These are phyloP conservation scores for Pezicula carpinea DNA, from an alignment of 2,329 filamentous ascomycete species.

Conservation along the genomic window DNA sequence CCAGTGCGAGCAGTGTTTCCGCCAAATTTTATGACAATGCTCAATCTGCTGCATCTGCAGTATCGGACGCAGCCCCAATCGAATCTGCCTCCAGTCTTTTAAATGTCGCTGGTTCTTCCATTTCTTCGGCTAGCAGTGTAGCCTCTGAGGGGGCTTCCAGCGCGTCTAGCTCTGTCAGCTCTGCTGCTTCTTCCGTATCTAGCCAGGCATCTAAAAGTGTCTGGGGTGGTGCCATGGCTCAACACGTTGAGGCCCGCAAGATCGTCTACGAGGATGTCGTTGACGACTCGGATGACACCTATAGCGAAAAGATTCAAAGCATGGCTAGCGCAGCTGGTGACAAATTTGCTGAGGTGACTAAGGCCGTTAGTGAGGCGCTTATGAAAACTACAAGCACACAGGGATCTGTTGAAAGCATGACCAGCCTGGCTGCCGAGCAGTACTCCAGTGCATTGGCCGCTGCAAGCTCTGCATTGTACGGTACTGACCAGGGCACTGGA, in stretches of 20 bases:
- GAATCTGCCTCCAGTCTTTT: constrained; percentile 7
- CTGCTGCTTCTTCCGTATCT: constrained; percentile 20
- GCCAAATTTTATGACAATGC: too few relatives aligned
- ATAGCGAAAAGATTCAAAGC: constrained; percentile 45
- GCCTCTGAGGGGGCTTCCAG: constrained; percentile 26
- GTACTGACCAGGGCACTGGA: constrained; percentile 35
- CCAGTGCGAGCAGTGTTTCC: too few relatives aligned
- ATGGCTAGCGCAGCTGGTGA: constrained; percentile 48
- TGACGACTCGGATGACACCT: constrained; percentile 40
- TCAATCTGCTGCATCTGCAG: constrained; percentile 20
- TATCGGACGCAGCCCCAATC: constrained; percentile 20
- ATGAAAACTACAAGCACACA: constrained; percentile 37
- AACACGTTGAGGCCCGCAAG: constrained; percentile 43
- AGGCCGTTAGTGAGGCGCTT: constrained; percentile 51
- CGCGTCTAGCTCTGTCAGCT: constrained; percentile 20
- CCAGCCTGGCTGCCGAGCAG: constrained; percentile 49
- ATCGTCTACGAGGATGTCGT: constrained; percentile 41
- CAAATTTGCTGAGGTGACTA: constrained; percentile 46
- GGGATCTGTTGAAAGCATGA: constrained; percentile 43
- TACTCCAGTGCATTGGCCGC: constrained; percentile 52
- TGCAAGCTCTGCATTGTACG: constrained; percentile 52
- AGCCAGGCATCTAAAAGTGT: constrained; percentile 42
- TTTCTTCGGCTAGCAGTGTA: constrained; percentile 24
- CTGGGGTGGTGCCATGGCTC: constrained; percentile 35
- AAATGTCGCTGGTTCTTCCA: constrained; percentile 17